Evolutionary conservation across 768 basidiomycete species (phyloP).

Genomic region (Cyathus striatus): DNA sequence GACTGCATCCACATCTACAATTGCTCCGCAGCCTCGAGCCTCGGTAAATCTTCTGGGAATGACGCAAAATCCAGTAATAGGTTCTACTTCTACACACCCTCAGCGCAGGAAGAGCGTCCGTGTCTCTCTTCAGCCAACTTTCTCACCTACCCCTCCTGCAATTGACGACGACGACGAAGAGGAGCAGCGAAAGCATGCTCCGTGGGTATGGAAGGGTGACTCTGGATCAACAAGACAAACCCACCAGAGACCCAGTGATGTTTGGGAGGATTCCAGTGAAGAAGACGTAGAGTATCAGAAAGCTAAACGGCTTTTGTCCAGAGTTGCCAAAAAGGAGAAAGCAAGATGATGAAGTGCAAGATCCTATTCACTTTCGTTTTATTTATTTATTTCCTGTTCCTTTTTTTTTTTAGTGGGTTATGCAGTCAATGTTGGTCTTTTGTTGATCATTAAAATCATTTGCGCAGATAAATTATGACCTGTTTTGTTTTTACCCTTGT

Average conservation of each 20-base stretch:
- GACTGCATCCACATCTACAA: constrained; percentile 2
- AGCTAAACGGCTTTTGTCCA: constrained; percentile 50
- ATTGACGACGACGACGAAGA: constrained; percentile 44
- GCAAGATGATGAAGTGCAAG: constrained; percentile 2
- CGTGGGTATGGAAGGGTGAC: constrained; percentile 12
- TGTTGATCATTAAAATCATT: no score
- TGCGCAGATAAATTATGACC: no score
- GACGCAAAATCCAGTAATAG: background rate
- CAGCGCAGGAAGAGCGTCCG: constrained; percentile 67
- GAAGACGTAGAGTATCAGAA: constrained; percentile 64
- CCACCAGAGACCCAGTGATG: constrained; percentile 3
- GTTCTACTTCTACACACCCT: background rate
- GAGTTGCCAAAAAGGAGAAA: constrained; percentile 36
- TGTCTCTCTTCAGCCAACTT: constrained; percentile 73
- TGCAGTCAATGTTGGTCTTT: background rate
- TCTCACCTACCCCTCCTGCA: constrained; percentile 67
- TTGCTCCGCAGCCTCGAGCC: background rate
- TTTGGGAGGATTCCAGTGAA: constrained; percentile 58
- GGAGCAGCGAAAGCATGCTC: constrained; percentile 17
- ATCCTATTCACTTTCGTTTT: background rate
- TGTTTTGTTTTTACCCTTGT: no score
- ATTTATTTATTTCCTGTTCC: constrained; percentile 1
- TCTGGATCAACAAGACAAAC: background rate
- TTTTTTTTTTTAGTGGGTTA: background rate
- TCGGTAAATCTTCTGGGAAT: background rate